phyloP scores from a whole-genome alignment of 257 asterid genomes.

The Eucommia ulmoides region DNA sequence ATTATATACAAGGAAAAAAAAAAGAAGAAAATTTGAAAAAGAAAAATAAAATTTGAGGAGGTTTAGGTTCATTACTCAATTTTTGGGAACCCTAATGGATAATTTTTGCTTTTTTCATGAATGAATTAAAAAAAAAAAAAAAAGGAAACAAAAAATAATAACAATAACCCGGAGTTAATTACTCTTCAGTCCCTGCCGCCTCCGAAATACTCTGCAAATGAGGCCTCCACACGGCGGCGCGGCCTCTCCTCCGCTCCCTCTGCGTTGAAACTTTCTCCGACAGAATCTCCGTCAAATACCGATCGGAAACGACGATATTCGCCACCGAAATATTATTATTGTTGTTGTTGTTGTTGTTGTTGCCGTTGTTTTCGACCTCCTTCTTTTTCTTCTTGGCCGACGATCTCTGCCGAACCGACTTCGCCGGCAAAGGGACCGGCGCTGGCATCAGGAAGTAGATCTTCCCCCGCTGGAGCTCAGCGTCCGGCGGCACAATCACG shows the following conservation, averaged over 20 bases:
- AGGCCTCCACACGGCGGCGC: conserved; percentile 80
- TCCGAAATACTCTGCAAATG: conserved; percentile 80
- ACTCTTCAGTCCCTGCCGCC: too few species aligned
- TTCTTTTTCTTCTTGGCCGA: conserved; percentile 35
- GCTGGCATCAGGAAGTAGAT: conserved; percentile 83
- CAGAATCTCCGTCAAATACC: conserved; percentile 67
- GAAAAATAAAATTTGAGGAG: too few species aligned
- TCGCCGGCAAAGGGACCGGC: conserved; percentile 26
- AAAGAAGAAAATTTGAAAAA: too few species aligned
- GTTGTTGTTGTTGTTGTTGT: background rate
- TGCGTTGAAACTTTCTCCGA: conserved; percentile 60
- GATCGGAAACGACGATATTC: conserved; percentile 34
- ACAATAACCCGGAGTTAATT: too few species aligned
- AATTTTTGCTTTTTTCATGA: too few species aligned
- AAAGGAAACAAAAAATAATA: too few species aligned
- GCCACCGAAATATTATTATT: conserved; percentile 9
- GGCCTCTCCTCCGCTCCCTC: conserved; percentile 82
- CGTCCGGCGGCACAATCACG: conserved; percentile 68
- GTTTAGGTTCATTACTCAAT: too few species aligned
- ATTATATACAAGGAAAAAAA: too few species aligned
- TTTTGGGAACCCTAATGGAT: too few species aligned
- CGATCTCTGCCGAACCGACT: conserved; percentile 19
- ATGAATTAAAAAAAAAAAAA: too few species aligned
- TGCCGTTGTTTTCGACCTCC: conserved; percentile 12
- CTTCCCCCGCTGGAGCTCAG: conserved; percentile 77